These are phyloP conservation scores for Fraxinus americana DNA, from an alignment of 257 asterid species.

Conservation along the genomic window DNA sequence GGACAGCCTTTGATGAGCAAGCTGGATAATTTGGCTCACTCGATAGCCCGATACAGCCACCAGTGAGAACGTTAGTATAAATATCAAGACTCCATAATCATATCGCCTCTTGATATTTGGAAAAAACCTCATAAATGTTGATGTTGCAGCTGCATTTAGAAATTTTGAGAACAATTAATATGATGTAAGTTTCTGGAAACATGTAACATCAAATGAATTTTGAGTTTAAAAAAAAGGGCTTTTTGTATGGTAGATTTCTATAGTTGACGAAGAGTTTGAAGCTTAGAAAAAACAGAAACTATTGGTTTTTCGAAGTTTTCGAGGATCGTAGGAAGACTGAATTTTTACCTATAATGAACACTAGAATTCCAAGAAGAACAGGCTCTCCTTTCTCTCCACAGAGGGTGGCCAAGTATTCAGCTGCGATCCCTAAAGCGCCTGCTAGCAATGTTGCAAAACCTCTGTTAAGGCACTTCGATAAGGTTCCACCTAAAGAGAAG, in stretches of 20 bases:
- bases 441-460: slow-evolving; percentile 77
- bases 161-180: neutral
- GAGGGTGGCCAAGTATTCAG: slow-evolving; percentile 60
- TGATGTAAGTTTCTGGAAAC: no score
- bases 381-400: slow-evolving; percentile 75
- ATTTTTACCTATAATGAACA: slow-evolving; percentile 58
- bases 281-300: no score
- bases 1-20: slow-evolving; percentile 66
- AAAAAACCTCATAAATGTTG: slow-evolving; percentile 63
- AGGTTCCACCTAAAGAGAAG: slow-evolving; percentile 60
- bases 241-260: neutral
- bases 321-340: no score
- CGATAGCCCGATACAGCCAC: slow-evolving; percentile 81
- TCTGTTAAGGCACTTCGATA: slow-evolving; percentile 65
- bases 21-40: slow-evolving; percentile 44
- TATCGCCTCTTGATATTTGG: slow-evolving; percentile 64
- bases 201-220: no score
- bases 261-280: neutral
- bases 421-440: slow-evolving; percentile 75
- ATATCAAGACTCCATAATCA: slow-evolving; percentile 75
- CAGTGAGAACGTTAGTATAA: slow-evolving; percentile 70
- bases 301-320: no score
- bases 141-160: slow-evolving; percentile 46
- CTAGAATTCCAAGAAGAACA: slow-evolving; percentile 57
- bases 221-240: neutral